Percentiles rank a stretch among this genome's conserved stretches.
These are phyloP conservation scores for Podaxis rugospora DNA, from an alignment of 768 basidiomycete genomes.

Conservation along the genomic window DNA sequence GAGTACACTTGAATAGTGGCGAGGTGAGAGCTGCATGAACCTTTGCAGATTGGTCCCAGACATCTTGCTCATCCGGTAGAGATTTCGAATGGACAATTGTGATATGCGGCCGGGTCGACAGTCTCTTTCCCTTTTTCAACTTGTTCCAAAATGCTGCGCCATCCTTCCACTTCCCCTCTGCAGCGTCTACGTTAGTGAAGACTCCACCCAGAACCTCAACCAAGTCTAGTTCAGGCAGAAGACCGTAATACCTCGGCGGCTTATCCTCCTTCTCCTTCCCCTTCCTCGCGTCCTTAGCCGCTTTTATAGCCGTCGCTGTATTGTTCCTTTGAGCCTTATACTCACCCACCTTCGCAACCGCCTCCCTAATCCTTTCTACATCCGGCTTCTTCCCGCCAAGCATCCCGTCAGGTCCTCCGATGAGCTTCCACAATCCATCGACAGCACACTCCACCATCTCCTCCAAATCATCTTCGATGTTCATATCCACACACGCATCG, in stretches of 20 bases:
- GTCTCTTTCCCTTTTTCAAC: constrained; percentile 40
- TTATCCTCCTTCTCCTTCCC: constrained; percentile 28
- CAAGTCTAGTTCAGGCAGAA: constrained; percentile 73
- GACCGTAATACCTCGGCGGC: constrained; percentile 67
- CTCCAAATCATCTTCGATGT: constrained; percentile 35
- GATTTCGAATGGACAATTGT: constrained; percentile 75
- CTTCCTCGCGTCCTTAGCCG: constrained; percentile 24
- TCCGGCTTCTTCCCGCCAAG: constrained; percentile 51
- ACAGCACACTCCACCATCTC: constrained; percentile 57
- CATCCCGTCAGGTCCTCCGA: constrained; percentile 29
- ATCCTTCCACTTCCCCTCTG: constrained; percentile 17
- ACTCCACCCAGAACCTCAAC: constrained; percentile 36
- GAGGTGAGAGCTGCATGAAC: constrained; percentile 33
- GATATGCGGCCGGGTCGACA: constrained; percentile 70
- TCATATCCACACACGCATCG: constrained; percentile 67
- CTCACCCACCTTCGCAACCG: constrained; percentile 38
- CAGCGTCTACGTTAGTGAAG: constrained; percentile 30
- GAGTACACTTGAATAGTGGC: constrained; percentile 55
- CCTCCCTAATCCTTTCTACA: constrained; percentile 53
- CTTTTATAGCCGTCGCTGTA: constrained; percentile 17
- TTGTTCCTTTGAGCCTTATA: constrained; percentile 29
- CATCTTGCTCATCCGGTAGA: constrained; percentile 19
- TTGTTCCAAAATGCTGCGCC: constrained; percentile 40
- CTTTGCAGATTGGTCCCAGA: constrained; percentile 47
- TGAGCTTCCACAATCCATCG: constrained; percentile 33